Conservation (phyloP, 805 yeast genomes). For the Myxozyma vanderwaltii region DNA sequence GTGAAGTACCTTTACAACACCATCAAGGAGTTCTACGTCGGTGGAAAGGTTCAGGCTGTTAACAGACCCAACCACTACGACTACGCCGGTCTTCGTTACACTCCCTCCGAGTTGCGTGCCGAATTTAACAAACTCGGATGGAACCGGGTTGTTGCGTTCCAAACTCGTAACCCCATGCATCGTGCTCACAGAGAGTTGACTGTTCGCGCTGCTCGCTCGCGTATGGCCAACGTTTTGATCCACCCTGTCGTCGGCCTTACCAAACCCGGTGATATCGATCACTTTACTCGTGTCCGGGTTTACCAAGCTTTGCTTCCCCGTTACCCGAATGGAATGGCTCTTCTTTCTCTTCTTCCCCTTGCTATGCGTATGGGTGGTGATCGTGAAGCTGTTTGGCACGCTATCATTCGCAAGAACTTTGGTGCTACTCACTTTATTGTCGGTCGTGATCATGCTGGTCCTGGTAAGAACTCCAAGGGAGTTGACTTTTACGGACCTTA, state of each 20-base stretch:
- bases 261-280: constrained; percentile 97
- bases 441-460: constrained; percentile 98
- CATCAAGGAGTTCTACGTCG: constrained; percentile 83
- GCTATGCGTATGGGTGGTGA: constrained; percentile 99
- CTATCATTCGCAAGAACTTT: constrained; percentile 91
- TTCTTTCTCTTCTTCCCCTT: constrained; percentile 81
- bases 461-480: constrained; percentile 85
- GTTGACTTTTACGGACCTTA: constrained; percentile 95
- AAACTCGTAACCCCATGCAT: constrained; percentile 98
- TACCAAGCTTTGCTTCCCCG: constrained; percentile 89
- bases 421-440: constrained; percentile 97
- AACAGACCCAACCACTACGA: constrained; percentile 86
- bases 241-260: constrained; percentile 98
- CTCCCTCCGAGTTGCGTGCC: constrained; percentile 85
- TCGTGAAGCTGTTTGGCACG: constrained; percentile 98
- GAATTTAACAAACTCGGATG: constrained; percentile 82
- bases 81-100: constrained; percentile 80
- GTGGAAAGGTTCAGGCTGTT: constrained; percentile 85
- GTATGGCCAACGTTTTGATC: constrained; percentile 81
- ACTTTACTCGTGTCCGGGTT: constrained; percentile 94
- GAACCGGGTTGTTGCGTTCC: constrained; percentile 93
- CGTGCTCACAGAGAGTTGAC: constrained; percentile 97
- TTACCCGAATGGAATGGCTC: constrained; percentile 93
- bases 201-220: constrained; percentile 93
- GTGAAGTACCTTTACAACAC: constrained; percentile 66